Conservation (phyloP, 139 green algal species). For the Spirogloea muscicola region DNA sequence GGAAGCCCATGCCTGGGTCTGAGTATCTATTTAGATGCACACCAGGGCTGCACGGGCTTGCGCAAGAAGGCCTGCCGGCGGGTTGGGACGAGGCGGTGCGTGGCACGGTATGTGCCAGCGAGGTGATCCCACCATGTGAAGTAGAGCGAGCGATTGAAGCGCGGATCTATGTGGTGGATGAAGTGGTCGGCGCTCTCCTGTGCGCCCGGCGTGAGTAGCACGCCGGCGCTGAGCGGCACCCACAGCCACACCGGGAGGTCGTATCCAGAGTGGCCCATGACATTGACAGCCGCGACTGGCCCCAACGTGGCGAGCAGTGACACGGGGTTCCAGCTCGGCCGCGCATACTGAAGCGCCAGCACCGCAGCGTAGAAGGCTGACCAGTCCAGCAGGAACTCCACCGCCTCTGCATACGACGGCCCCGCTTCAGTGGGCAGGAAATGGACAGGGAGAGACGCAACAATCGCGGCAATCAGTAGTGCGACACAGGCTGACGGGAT, state of each 20-base stretch:
- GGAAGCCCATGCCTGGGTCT: no score
- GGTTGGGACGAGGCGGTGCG: no score
- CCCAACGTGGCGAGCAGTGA: not conserved
- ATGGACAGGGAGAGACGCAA: no score
- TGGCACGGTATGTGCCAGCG: constrained; percentile 11
- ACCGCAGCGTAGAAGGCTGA: not conserved
- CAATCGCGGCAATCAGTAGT: no score
- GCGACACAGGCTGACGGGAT: no score
- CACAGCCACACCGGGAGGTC: constrained; percentile 17
- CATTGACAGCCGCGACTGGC: not conserved
- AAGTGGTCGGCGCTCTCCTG: constrained; percentile 2
- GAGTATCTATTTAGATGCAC: no score
- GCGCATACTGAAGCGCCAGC: not conserved
- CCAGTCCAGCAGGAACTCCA: constrained; percentile 17
- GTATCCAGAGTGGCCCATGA: constrained; percentile 37
- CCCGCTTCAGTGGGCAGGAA: no score
- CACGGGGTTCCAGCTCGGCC: constrained; percentile 16
- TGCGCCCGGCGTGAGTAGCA: constrained; percentile 13
- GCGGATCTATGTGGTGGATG: constrained; percentile 39
- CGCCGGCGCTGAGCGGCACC: constrained; percentile 9
- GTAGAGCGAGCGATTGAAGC: constrained; percentile 36
- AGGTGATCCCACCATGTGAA: constrained; percentile 40
- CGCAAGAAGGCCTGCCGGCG: no score
- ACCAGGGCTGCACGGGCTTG: no score
- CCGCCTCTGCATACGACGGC: constrained; percentile 6